Evolutionary conservation across 176 grass and related monocot species (phyloP).

Genomic region (bread wheat (Triticum aestivum)): DNA sequence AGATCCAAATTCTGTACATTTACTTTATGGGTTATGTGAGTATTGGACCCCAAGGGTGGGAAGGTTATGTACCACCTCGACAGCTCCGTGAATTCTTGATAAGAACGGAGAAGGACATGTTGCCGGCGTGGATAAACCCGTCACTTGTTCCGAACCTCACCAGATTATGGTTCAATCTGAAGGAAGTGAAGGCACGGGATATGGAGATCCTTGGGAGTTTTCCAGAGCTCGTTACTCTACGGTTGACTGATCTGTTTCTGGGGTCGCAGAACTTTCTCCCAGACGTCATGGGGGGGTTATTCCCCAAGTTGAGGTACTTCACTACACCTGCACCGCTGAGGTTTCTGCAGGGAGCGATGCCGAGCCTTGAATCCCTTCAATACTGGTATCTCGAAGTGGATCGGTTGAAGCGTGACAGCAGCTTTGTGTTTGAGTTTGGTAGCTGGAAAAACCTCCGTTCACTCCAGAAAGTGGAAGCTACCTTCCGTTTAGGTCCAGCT

Average conservation of each 20-base stretch:
- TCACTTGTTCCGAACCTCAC: neutral
- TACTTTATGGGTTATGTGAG: rapidly evolving
- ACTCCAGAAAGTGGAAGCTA: neutral
- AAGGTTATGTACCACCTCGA: neutral
- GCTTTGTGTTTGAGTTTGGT: neutral
- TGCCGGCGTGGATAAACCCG: neutral
- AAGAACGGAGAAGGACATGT: rapidly evolving
- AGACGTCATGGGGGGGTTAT: neutral
- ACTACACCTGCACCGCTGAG: neutral
- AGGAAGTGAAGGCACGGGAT: neutral
- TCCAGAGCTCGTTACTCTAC: neutral
- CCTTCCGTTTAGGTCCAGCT: rapidly evolving
- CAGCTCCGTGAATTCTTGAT: neutral
- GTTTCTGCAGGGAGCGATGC: neutral
- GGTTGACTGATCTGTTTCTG: neutral
- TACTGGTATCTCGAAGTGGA: rapidly evolving
- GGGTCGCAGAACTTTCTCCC: neutral
- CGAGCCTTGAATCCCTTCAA: neutral
- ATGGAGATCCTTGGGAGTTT: neutral
- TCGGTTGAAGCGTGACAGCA: neutral
- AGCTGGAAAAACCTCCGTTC: neutral
- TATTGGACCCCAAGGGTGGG: neutral
- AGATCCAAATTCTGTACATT: neutral
- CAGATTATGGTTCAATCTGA: rapidly evolving
- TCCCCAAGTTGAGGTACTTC: neutral